Conservation (phyloP, 225 moss, liverwort and hornwort species). For the Climacium dendroides region DNA sequence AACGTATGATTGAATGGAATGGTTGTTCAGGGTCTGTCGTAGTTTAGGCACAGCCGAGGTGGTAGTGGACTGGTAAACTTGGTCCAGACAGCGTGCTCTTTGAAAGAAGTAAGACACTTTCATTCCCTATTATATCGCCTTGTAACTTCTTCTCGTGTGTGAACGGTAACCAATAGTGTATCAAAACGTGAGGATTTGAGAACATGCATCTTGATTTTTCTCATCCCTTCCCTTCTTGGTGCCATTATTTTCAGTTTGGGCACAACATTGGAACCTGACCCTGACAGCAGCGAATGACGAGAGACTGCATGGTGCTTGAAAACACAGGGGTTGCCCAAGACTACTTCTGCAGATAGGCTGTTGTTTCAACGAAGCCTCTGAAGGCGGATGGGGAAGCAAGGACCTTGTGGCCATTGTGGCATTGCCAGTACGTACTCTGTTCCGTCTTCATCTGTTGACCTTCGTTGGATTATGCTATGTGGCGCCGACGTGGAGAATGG, state of each 20-base stretch:
- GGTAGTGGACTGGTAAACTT: constrained; percentile 19
- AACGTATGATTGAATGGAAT: constrained; percentile 15
- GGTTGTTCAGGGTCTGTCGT: constrained; percentile 22
- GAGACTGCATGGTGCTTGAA: constrained; percentile 38
- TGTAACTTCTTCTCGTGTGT: neutral
- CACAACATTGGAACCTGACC: constrained; percentile 23
- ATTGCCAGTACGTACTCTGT: constrained; percentile 40
- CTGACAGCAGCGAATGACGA: constrained; percentile 40
- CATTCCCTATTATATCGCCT: neutral
- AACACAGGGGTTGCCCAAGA: constrained; percentile 26
- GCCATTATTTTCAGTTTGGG: constrained; percentile 27
- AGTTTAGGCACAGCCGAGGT: constrained; percentile 16
- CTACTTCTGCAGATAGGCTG: constrained; percentile 14
- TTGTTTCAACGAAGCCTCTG: constrained; percentile 2
- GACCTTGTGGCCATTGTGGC: constrained; percentile 59
- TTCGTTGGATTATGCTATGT: neutral
- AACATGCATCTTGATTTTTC: neutral
- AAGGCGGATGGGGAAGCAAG: constrained; percentile 55
- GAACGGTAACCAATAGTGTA: neutral
- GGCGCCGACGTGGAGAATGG: neutral
- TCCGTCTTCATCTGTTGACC: neutral
- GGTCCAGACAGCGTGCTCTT: constrained; percentile 17
- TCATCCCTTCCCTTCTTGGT: constrained; percentile 10
- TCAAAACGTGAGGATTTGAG: neutral
- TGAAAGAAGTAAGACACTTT: constrained; percentile 13